Evolutionary conservation across 306 rosid species (phyloP), one percentile per base, ranked within the genome.

Genomic region (Dryas alaskensis): DNA sequence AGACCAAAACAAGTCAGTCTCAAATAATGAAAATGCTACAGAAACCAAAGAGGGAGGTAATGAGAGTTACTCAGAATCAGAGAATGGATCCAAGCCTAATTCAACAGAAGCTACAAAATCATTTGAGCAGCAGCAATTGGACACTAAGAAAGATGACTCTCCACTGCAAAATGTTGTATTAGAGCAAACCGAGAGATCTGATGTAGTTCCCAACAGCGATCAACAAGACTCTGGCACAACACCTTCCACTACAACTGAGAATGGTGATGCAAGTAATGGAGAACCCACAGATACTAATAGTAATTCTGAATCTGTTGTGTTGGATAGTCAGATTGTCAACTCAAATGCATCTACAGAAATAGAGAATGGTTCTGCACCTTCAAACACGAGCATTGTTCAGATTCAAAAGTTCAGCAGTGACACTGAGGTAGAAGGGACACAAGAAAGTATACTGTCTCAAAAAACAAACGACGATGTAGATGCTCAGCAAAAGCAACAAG

Each of bases 401-500:
- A 64, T 73, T 52, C 84, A 76, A 79, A 80, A 82, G 48, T 2
- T 75, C 53, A 68, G 73, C 63, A 69, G 50, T 43, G 73, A 82
- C 78, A 14, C 87, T 40, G 82, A 51, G 42, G 73, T 66, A 59
- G 82, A 78, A 73, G 84, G 60, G 55, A 65, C 55, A 48, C 82
- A 82, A 73, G 87, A 84, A 70, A 81, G 48, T 57, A 69, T 64
- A 52, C 14, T 69, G 31, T 75, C 84, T 66, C 79, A 85, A 67
- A 76, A 81, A 11, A 80, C 86, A 13, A 45, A 59, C 60, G 86
- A 82, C 19, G 80, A 72, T 46, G 74, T 55, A 58, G 87, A 84
- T 76, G 75, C 67, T 65, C 79, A 69, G 67, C 78, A 79, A 17
- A 82, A 84, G 65, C 83, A 69, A 75, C 84, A 81, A 69, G 87